phyloP scores from a whole-genome alignment of 1,139 yeast genomes.

The Candida smagusa region DNA sequence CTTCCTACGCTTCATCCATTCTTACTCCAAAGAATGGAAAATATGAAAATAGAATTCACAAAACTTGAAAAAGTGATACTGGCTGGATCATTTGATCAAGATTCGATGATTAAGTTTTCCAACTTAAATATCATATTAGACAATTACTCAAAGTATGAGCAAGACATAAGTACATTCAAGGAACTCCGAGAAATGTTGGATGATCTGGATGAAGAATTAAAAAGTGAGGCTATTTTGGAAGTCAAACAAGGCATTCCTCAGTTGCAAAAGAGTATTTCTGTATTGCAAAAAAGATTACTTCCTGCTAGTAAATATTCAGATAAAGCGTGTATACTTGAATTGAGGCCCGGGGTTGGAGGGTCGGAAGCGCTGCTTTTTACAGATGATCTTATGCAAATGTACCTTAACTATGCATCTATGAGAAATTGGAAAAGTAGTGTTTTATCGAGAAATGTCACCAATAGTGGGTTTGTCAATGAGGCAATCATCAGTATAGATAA shows the following conservation, averaged over 20 bases:
- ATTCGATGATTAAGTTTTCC: constrained; percentile 55
- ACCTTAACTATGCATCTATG: constrained; percentile 62
- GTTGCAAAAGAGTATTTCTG: constrained; percentile 32
- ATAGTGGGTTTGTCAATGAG: constrained; percentile 63
- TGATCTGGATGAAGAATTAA: constrained; percentile 28
- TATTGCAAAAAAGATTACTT: constrained; percentile 55
- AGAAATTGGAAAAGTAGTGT: constrained; percentile 67
- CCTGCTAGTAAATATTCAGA: constrained; percentile 81
- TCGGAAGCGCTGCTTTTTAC: constrained; percentile 89
- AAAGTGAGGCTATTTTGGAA: constrained; percentile 27
- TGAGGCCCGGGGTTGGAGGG: constrained; percentile 97
- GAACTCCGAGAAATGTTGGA: constrained; percentile 37
- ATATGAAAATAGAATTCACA: constrained; percentile 47
- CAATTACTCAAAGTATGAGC: constrained; percentile 45
- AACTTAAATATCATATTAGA: constrained; percentile 53
- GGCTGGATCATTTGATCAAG: constrained; percentile 51
- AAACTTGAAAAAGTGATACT: constrained; percentile 46
- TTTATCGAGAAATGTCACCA: constrained; percentile 60
- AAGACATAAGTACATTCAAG: constrained; percentile 30
- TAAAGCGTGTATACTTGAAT: constrained; percentile 74
- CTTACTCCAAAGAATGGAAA: constrained; percentile 59
- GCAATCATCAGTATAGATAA: constrained; percentile 73
- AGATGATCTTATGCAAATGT: constrained; percentile 77
- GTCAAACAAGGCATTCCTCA: constrained; percentile 29
- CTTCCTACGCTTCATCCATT: constrained; percentile 51